phyloP scores from a whole-genome alignment of 208 protist species.

The Acanthamoeba sp. region DNA sequence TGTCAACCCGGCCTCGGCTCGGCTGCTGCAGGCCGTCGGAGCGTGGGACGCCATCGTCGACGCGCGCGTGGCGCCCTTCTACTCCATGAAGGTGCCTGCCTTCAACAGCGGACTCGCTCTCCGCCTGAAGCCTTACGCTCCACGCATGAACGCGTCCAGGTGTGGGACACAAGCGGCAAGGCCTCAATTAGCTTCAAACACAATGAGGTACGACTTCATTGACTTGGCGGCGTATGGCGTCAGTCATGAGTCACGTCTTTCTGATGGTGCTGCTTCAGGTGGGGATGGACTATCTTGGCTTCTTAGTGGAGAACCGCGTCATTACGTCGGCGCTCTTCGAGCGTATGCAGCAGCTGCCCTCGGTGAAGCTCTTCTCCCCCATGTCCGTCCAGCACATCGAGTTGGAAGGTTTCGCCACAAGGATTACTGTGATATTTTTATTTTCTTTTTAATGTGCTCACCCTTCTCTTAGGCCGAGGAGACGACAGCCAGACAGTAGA shows the following conservation, averaged over 20 bases:
- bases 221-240: background rate
- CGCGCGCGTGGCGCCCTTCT: slow-evolving; percentile 38
- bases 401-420: too few species aligned
- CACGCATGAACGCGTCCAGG: background rate
- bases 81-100: background rate
- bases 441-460: too few species aligned
- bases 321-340: slow-evolving; percentile 31
- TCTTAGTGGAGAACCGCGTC: slow-evolving; percentile 35
- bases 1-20: slow-evolving; percentile 25
- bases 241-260: background rate
- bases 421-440: too few species aligned
- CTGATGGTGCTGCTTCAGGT: background rate
- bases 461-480: background rate
- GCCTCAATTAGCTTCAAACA: slow-evolving; percentile 52
- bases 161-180: slow-evolving; percentile 41
- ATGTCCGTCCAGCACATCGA: slow-evolving; percentile 16
- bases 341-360: slow-evolving; percentile 18
- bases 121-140: background rate
- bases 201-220: background rate
- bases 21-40: slow-evolving; percentile 26
- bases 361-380: slow-evolving; percentile 18
- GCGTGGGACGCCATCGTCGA: slow-evolving; percentile 39
- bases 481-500: background rate
- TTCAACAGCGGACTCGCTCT: too few species aligned
- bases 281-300: slow-evolving; percentile 34